Base-by-base conservation (phyloP, 2,329 filamentous ascomycete genomes). In the Tolypocladium capitatum region DNA sequence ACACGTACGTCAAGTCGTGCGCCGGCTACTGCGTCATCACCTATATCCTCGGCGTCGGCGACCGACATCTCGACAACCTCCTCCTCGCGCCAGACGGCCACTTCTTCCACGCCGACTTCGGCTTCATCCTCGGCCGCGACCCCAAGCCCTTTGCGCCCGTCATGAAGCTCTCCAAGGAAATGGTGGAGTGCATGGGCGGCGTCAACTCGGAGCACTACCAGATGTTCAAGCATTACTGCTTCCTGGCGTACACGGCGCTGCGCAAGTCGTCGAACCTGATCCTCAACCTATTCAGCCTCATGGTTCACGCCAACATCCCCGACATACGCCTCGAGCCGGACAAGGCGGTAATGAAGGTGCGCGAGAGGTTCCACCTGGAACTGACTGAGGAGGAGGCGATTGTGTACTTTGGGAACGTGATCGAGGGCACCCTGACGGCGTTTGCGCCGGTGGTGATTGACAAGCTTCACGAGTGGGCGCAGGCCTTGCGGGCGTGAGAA, bases 1-100 rank as follows among this genome's bases (percentile, higher is more conserved):
- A 98, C 56, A 96, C 84, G 1, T 98, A 95, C 62, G 82, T 97
- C 60, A 91, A 90, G 61, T 95, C 89, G 0, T 96, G 92, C 60
- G 92, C 92, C 0, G 92, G 92, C 32, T 98, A 98, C 68, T 97
- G 92, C 64, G 92, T 98, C 14, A 96, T 98, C 56, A 98, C 94
- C 0, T 98, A 98, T 64, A 86, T 98, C 16, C 78, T 98, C 13
- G 94, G 92, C 31, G 92, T 98, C 3, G 92, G 92, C 20, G 92
- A 98, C 63, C 83, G 92, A 2, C 92, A 98, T 66, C 76, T 97
- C 2, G 92, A 98, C 63, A 98, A 98, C 59, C 78, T 98, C 1
- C 80, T 98, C 27, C 79, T 98, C 5, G 80, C 89, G 0, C 90
- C 92, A 1, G 84, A 90, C 55, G 92, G 81, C 0, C 88, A 94